phyloP scores from a whole-genome alignment of 129 eudicot species.

The Kitagawia praeruptora region DNA sequence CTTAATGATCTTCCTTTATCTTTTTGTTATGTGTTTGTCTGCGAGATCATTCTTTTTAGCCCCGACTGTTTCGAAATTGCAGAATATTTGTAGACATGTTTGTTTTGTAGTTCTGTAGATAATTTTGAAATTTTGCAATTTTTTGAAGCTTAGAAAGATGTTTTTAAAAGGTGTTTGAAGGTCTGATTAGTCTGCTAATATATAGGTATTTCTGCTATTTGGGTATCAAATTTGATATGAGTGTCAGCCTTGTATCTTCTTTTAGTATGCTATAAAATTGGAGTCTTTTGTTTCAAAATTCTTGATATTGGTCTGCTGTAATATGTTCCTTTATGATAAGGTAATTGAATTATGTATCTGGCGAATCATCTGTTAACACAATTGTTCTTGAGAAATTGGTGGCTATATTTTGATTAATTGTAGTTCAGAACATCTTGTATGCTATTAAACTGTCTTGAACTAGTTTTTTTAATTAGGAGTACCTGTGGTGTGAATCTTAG shows the following conservation, averaged over 20 bases:
- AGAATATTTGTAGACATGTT: too few relatives aligned
- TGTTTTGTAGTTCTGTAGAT: too few relatives aligned
- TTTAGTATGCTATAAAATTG: too few relatives aligned
- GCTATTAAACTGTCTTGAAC: background rate
- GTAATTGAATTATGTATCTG: background rate
- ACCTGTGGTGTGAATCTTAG: background rate
- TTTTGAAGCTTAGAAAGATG: too few relatives aligned
- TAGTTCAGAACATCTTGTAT: background rate
- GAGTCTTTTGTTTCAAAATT: background rate
- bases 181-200: background rate
- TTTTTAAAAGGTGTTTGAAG: background rate
- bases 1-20: background rate
- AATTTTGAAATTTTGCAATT: too few relatives aligned
- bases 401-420: background rate
- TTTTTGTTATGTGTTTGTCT: background rate
- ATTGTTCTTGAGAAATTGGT: background rate
- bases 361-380: background rate
- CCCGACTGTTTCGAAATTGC: too few relatives aligned
- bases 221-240: too few relatives aligned
- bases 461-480: background rate
- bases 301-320: background rate
- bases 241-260: too few relatives aligned
- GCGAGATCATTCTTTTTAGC: too few relatives aligned
- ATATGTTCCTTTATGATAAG: too few relatives aligned
- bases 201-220: too few relatives aligned